phyloP scores from a whole-genome alignment of 768 basidiomycete species.

The Kwoniella dendrophila region DNA sequence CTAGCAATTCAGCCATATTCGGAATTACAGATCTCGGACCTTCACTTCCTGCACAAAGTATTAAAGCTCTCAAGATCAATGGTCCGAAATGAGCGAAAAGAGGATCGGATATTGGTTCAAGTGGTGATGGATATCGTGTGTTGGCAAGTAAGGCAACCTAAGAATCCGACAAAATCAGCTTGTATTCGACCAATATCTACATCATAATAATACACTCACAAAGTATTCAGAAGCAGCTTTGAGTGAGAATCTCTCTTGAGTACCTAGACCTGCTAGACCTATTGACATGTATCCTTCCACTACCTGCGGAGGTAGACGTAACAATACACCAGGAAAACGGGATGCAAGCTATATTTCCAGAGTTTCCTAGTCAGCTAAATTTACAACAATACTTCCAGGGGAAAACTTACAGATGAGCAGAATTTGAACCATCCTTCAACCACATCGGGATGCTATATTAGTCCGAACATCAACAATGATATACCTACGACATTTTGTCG shows the following conservation, averaged over 20 bases:
- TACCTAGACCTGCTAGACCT: slow-evolving; percentile 66
- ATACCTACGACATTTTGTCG: background rate
- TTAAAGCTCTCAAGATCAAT: slow-evolving; percentile 67
- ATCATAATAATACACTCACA: slow-evolving; percentile 67
- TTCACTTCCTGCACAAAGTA: slow-evolving; percentile 78
- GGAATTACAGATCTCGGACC: slow-evolving; percentile 80
- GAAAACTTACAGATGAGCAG: slow-evolving; percentile 67
- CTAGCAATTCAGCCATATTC: slow-evolving; percentile 81
- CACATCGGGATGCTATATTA: slow-evolving; percentile 78
- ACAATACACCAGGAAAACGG: slow-evolving; percentile 48
- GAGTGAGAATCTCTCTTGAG: slow-evolving; percentile 84
- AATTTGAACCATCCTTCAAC: slow-evolving; percentile 86
- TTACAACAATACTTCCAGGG: background rate
- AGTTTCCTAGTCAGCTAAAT: background rate
- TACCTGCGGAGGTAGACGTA: slow-evolving; percentile 63
- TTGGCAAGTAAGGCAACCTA: slow-evolving; percentile 66
- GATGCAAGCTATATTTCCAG: slow-evolving; percentile 37
- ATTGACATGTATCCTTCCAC: slow-evolving; percentile 73
- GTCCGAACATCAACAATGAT: background rate
- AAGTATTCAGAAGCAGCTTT: slow-evolving; percentile 80
- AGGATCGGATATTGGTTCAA: slow-evolving; percentile 60
- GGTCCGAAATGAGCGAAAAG: slow-evolving; percentile 59
- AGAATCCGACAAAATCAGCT: slow-evolving; percentile 33
- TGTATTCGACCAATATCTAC: too few relatives aligned
- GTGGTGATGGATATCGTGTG: slow-evolving; percentile 60